Evolutionary conservation across 306 rosid species (phyloP), one percentile per base, ranked within the genome.

Genomic region (Neltuma alba): DNA sequence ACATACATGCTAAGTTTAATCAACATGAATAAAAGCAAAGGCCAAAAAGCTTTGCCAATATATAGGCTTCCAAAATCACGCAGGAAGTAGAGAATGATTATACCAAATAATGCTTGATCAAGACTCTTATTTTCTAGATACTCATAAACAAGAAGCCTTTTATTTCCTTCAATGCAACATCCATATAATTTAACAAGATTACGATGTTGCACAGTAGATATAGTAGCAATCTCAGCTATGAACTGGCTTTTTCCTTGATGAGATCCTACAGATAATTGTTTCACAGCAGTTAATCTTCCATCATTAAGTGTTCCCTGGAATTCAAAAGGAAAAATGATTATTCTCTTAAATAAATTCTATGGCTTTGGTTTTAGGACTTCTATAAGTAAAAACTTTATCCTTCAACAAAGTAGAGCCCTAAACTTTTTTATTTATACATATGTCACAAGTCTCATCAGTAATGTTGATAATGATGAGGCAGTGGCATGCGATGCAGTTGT

Each of bases 81-180:
- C 31, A 15, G 1, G 48, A 4, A 14, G 2, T 40, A 7, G 5
- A 62, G 7, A 42, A 4, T 76, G 66, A 50, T 40, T 86, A 36
- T 89, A 94, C 98, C 96, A 84, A 94, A 92, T 73, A 94, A 55
- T 70, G 94, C 97, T 89, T 89, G 95, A 83, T 89, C 96, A 76
- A 92, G 92, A 78, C 96, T 91, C 83, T 89, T 93, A 57, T 93
- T 93, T 78, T 91, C 95, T 9, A 94, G 86, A 82, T 81, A 94
- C 86, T 94, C 96, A 10, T 90, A 94, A 11, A 94, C 95, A 48
- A 92, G 95, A 76, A 93, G 96, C 55, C 89, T 77, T 63, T 89
- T 85, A 34, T 72, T 80, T 50, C 93, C 97, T 60, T 94, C 94
- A 15, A 87, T 66, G 86, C 97, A 94, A 71, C 92, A 94, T 64